Evolutionary conservation across 1,284 basidiomycete genomes (phyloP).

Genomic region (Neolentinus lepideus): DNA sequence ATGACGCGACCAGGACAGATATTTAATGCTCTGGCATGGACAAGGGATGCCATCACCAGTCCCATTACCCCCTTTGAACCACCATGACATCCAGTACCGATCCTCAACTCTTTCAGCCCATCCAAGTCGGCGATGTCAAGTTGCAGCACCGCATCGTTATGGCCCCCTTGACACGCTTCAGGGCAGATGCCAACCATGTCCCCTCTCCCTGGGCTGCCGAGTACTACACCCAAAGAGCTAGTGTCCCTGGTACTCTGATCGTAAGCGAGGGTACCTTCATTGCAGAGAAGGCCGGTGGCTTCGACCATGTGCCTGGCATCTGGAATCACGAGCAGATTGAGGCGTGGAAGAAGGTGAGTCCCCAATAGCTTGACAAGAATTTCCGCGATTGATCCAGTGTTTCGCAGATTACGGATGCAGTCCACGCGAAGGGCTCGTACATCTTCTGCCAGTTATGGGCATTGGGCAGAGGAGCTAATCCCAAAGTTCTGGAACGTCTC

Average conservation of each 20-base stretch:
- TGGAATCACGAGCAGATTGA: conserved; percentile 18
- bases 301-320: conserved; percentile 14
- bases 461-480: conserved; percentile 30
- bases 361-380: neutral
- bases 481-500: conserved; percentile 18
- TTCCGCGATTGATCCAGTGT: too few relatives aligned
- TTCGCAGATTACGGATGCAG: neutral
- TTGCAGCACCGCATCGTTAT: conserved; percentile 21
- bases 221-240: conserved; percentile 27
- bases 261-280: conserved; percentile 25
- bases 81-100: neutral
- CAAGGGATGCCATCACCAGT: too few relatives aligned
- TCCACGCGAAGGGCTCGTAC: conserved; percentile 23
- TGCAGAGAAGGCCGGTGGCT: conserved; percentile 11
- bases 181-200: conserved; percentile 16
- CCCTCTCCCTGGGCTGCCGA: conserved; percentile 15
- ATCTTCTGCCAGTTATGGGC: too few relatives aligned
- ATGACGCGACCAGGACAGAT: too few relatives aligned
- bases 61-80: too few relatives aligned
- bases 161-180: conserved; percentile 27
- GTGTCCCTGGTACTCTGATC: conserved; percentile 24
- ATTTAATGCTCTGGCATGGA: too few relatives aligned
- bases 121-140: conserved; percentile 18
- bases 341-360: conserved; percentile 20
- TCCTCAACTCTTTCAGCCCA: conserved; percentile 17